These are phyloP conservation scores for Kwoniella shandongensis DNA, from an alignment of 768 basidiomycete species.

Conservation along the genomic window DNA sequence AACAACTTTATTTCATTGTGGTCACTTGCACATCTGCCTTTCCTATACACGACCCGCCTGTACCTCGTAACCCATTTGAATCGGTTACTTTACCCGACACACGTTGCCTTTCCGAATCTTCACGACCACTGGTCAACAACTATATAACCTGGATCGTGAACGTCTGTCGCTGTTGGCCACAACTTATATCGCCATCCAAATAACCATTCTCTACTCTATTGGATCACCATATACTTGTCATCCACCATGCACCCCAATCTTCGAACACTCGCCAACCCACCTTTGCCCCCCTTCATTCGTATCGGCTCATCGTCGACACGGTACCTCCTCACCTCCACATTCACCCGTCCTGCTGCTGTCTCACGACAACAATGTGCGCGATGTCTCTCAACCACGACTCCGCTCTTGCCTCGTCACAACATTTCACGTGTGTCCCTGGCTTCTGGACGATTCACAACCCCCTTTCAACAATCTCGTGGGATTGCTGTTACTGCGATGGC, in stretches of 20 bases:
- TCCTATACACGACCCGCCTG: constrained; percentile 10
- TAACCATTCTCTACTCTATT: neutral
- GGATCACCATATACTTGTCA: neutral
- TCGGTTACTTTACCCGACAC: no score
- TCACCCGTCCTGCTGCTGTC: constrained; percentile 20
- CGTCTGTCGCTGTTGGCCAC: no score
- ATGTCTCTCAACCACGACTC: constrained; percentile 16
- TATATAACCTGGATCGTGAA: neutral
- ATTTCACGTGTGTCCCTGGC: constrained; percentile 3
- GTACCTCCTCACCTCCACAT: constrained; percentile 14
- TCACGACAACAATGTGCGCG: constrained; percentile 24
- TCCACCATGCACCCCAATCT: constrained; percentile 47
- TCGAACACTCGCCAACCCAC: constrained; percentile 26
- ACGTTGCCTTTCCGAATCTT: neutral
- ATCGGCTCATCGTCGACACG: constrained; percentile 16
- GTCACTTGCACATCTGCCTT: constrained; percentile 11
- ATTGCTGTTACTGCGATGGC: constrained; percentile 49
- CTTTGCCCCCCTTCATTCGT: constrained; percentile 27
- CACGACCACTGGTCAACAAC: constrained; percentile 3
- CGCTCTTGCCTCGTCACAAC: constrained; percentile 33
- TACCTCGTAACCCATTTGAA: no score
- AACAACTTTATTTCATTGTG: constrained; percentile 2
- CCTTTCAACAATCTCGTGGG: constrained; percentile 23
- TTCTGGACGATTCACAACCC: neutral
- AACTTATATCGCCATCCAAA: neutral